Base-by-base conservation (phyloP, 352 stramenopile species). In the Thalassiosira mediterranea region DNA sequence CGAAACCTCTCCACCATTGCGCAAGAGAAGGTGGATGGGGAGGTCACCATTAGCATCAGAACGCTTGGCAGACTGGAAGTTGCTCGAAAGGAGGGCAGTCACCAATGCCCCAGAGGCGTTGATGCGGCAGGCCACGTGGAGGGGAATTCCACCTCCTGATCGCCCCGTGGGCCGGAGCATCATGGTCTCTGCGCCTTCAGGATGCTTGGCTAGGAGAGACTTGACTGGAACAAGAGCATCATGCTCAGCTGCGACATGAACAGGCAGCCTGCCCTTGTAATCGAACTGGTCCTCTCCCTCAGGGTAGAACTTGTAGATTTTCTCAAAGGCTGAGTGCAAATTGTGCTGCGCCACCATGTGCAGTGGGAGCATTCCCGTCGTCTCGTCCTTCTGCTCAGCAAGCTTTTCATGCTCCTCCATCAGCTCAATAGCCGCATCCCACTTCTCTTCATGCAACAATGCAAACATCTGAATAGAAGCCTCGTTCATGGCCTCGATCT, bases 11-110 rank as follows among this genome's bases (percentile, higher is more conserved):
- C 84, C 72, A n/a, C 88, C 88, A 69, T 88, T 91, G 25, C 84
- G 76, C 2, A 93, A 69, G 11, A 93, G 52, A 19, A 92, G 74
- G 48, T 93, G 88, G 7, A 93, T 64, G 7, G 88, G 88, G 1
- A 93, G 65, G 63, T 93, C 88, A 19, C 88, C 88, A 57, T 93
- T 93, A 48, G 88, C 88, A 58, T 93, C 88, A 2, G 83, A 81
- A 17, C 79, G 65, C 51, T 93, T 93, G 0, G 86, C 76, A 29
- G 85, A 91, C 37, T 83, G 79, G 78, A 93, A 93, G 60, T 93
- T 93, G 53, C 86, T 79, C 0, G 88, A 79, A 10, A 93, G 52
- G 4, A 93, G 49, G 2, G 86, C 77, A 31, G 86, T 92, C 42
- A 93, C 90, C 0, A 92, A 74, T 29, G 81, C 83, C 67, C 87